Evolutionary conservation across 2,329 filamentous ascomycete species (phyloP), one percentile per base, ranked within the genome.

Genomic region (Claviceps sp.): DNA sequence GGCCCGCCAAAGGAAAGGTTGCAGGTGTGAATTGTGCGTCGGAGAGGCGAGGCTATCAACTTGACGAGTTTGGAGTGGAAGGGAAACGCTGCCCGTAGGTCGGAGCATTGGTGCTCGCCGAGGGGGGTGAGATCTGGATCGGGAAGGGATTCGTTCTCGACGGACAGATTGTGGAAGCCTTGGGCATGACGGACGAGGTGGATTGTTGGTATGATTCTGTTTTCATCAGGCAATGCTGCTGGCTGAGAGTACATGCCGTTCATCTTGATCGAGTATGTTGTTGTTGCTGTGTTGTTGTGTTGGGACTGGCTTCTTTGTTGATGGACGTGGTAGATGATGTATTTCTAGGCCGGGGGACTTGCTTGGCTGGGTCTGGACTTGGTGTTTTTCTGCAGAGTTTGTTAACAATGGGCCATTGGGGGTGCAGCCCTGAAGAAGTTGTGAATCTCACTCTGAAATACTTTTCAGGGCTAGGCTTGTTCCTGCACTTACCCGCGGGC

Each of bases 1-100:
- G 45, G 26, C 2, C 79, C 73, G 18, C 74, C 76, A 65, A 95
- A 94, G 46, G 79, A 77, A 51, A 81, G 70, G 34, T 88, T 73
- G 37, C 85, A 83, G 2, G 89, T 95, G 67, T 87, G 81, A 46
- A 95, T 74, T 2, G 89, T 94, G 55, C 89, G 81, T 49, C 84
- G 82, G 58, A 95, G 76, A 5, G 89, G 88, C 1, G 87, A 93
- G 41, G 88, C 82, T 22, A 89, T 76, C 13, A 95, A 75, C 58
- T 85, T 75, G 4, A 84, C 83, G 61, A 93, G 71, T 41, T 74
- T 67, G 55, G 72, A 70, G 63, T 86, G 83, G 66, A 78, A 67
- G 9, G 85, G 79, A 64, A 94, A 95, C 20, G 59, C 55, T 34
- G 72, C 62, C 59, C 76, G 68, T 42, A 95, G 81, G 16, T 68